Evolutionary conservation across 345 rosid species (phyloP), one percentile per base, ranked within the genome.

Genomic region (Citrus trifoliata): DNA sequence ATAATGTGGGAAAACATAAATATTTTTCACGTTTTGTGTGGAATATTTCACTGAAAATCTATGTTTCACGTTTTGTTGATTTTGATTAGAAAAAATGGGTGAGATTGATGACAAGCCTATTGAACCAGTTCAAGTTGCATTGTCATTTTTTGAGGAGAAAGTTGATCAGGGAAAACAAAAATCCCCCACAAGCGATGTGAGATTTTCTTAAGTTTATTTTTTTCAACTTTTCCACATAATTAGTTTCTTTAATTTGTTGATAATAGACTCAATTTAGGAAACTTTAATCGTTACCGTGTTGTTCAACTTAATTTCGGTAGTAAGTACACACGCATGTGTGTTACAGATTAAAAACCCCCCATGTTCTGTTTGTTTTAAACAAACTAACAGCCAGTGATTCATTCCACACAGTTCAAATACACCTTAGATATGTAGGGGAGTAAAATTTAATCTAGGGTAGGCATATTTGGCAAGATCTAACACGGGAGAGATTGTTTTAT

Each of bases 31-130:
- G 6, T 28, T 62, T 5, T 35, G 3, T 35, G 22, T 40, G 0
- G 55, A 8, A 24, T 40, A 21, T n/a, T 35, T 16, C 67, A 58
- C 10, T 10, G 38, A n/a, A 7, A 67, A 80, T 53, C 7, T 19
- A 53, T 53, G 51, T 3, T 46, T 46, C 51, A 13, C 51, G 51
- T 46, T 46, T 18, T 16, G 58, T 53, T 16, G 7, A 53, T 53
- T 53, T 37, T 16, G 63, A 58, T 10, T 4, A 58, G 35, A 5
- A 67, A 80, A 62, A 0, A 88, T 84, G 91, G 91, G 85, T 48
- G 94, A 90, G 85, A 84, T 85, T 25, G 89, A 88, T 74, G 85
- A 89, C 67, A 90, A 81, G 53, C 80, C 90, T 6, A 86, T 89
- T 16, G 88, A 89, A 55, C 77, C 88, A 2, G 92, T 89, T 46